Evolutionary conservation across 495 filamentous ascomycete species (phyloP).

Genomic region (Penicillium angulare): DNA sequence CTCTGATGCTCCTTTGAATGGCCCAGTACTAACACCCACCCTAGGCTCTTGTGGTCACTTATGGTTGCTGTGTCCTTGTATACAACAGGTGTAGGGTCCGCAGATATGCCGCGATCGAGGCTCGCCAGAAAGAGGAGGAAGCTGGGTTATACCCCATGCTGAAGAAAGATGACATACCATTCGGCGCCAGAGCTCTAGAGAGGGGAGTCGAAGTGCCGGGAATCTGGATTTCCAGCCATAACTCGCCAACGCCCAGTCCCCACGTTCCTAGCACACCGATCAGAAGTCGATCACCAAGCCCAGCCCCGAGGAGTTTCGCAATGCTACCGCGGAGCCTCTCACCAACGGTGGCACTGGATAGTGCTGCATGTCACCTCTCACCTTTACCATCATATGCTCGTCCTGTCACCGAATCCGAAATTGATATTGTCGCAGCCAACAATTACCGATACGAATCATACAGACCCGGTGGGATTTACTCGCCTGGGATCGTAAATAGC

Average conservation of each 20-base stretch:
- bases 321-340: background rate
- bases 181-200: slow-evolving; percentile 86
- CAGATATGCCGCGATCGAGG: slow-evolving; percentile 64
- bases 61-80: slow-evolving; percentile 44
- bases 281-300: slow-evolving; percentile 12
- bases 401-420: background rate
- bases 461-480: slow-evolving; percentile 5
- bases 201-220: slow-evolving; percentile 83
- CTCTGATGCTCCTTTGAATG: background rate
- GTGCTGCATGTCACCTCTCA: background rate
- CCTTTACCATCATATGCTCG: slow-evolving; percentile 2
- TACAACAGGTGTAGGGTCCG: slow-evolving; percentile 63
- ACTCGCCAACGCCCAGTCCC: slow-evolving; percentile 40
- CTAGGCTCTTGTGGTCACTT: slow-evolving; percentile 47
- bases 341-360: slow-evolving; percentile 4
- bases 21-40: slow-evolving; percentile 28
- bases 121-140: slow-evolving; percentile 54
- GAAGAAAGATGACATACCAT: slow-evolving; percentile 67
- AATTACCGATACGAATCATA: slow-evolving; percentile 8
- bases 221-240: slow-evolving; percentile 76
- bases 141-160: slow-evolving; percentile 28
- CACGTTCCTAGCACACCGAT: slow-evolving; percentile 20
- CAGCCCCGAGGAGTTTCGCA: slow-evolving; percentile 1
- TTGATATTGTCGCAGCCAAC: slow-evolving; percentile 7
- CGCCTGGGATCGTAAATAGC: slow-evolving; percentile 5